These are phyloP conservation scores for Phytophthora idaei DNA, from an alignment of 352 stramenopile species.

Conservation along the genomic window DNA sequence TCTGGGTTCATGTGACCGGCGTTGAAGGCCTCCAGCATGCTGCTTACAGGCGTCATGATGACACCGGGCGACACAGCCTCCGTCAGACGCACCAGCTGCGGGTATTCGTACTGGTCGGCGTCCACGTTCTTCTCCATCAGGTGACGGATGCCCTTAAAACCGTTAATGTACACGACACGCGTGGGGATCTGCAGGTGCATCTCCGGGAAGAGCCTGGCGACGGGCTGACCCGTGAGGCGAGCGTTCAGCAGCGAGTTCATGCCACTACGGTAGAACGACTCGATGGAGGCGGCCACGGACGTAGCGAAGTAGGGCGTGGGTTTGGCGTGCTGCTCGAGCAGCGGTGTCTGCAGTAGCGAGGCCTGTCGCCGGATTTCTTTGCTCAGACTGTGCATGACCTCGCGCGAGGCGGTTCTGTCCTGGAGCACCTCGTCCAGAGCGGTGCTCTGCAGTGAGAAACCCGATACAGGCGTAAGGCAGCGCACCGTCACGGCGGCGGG, in stretches of 20 bases:
- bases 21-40: slow-evolving; percentile 93
- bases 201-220: slow-evolving; percentile 90
- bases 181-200: slow-evolving; percentile 95
- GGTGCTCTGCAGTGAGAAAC: slow-evolving; percentile 73
- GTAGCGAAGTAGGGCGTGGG: slow-evolving; percentile 91
- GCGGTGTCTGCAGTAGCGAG: slow-evolving; percentile 84
- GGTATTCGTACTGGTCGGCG: slow-evolving; percentile 83
- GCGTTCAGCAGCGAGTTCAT: slow-evolving; percentile 94
- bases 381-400: slow-evolving; percentile 87
- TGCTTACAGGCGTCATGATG: slow-evolving; percentile 93
- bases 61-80: slow-evolving; percentile 90
- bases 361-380: slow-evolving; percentile 90
- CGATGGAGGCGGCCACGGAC: slow-evolving; percentile 90
- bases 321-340: slow-evolving; percentile 92
- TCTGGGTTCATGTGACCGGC: slow-evolving; percentile 94
- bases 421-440: slow-evolving; percentile 78
- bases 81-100: slow-evolving; percentile 72
- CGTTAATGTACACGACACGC: slow-evolving; percentile 93
- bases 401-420: slow-evolving; percentile 73
- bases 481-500: slow-evolving; percentile 76
- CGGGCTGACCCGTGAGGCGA: slow-evolving; percentile 77
- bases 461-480: slow-evolving; percentile 81
- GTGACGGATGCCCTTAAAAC: slow-evolving; percentile 92
- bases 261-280: slow-evolving; percentile 93
- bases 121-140: slow-evolving; percentile 88